Base-by-base conservation (phyloP, 441 rosid species). In the Oxalis stricta region DNA sequence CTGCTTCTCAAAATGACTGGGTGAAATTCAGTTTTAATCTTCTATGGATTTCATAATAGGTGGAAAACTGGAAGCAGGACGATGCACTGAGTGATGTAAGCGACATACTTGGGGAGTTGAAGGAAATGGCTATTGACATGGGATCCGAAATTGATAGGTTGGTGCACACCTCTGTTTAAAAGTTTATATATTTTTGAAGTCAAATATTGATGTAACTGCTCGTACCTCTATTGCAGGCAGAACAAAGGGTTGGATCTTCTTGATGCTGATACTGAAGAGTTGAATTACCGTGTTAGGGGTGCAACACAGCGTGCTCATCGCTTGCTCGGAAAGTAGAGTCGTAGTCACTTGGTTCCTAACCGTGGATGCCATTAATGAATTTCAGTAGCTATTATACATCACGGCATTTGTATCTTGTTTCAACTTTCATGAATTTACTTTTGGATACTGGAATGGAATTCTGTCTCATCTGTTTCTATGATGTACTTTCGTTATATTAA, bases 81-180 rank as follows among this genome's bases (percentile, higher is more conserved):
- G 94, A 85, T 52, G 82, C 64, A 7, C 66, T 91, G 30, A 67
- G 79, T 2, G 82, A 86, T 43, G 53, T 91, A 46, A 91, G 96
- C 39, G 50, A 66, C 46, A 63, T 91, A 18, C 56, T 83, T 14
- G 88, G 84, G 16, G 95, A 91, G 42, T 56, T 91, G 55, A 91
- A 83, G 69, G 55, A 50, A 18, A 91, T 91, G 96, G 99, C 96
- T 7, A 46, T 71, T 10, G 96, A 79, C 45, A 80, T 91, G 94
- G 91, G 95, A 31, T 63, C 79, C 2, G 98, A 83, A 68, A 73
- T 91, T 33, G 85, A 72, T 39, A 62, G 76, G 98, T 89, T 42
- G 8, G 54, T 45, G 26, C 14, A n/a, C n/a, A n/a, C 38, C 7
- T 42, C 17, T 14, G 16, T 46, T 30, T 33, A 26, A 11, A 20